Percentiles rank a stretch among this genome's conserved stretches.
phyloP scores from a whole-genome alignment of 345 rosid species.

The Pugionium dolabratum region DNA sequence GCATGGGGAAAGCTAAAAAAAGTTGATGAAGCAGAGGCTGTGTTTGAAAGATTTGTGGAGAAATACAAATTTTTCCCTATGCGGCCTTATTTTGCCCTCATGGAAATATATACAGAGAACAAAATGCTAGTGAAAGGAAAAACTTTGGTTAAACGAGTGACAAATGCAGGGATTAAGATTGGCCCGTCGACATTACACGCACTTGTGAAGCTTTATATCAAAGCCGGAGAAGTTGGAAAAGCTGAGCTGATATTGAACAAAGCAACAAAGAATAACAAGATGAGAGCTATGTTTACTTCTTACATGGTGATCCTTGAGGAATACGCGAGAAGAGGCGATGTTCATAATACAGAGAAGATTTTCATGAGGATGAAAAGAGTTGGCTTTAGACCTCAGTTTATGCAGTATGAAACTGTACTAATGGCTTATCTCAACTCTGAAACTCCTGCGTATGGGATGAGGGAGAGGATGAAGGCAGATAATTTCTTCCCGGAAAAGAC shows the following conservation, averaged over 20 bases:
- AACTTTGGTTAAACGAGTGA: constrained; percentile 66
- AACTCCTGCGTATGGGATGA: constrained; percentile 75
- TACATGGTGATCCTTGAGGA: constrained; percentile 64
- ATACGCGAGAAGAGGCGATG: constrained; percentile 72
- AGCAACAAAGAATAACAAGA: constrained; percentile 50
- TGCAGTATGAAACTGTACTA: constrained; percentile 56
- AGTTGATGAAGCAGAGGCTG: constrained; percentile 77
- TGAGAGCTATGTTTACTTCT: constrained; percentile 65
- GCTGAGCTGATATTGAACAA: constrained; percentile 68
- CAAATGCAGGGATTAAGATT: constrained; percentile 55
- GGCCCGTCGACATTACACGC: constrained; percentile 82
- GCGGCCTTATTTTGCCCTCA: constrained; percentile 52
- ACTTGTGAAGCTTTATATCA: constrained; percentile 68
- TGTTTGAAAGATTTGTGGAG: constrained; percentile 53
- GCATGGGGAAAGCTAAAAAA: constrained; percentile 85
- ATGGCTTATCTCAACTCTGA: constrained; percentile 64
- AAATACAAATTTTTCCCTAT: constrained; percentile 52
- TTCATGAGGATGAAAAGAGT: constrained; percentile 70
- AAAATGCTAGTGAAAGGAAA: constrained; percentile 78
- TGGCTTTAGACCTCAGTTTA: constrained; percentile 56
- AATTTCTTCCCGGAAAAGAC: constrained; percentile 65
- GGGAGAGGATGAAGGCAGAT: constrained; percentile 82
- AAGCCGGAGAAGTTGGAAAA: constrained; percentile 79
- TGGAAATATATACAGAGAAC: constrained; percentile 69
- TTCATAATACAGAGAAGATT: constrained; percentile 79